phyloP scores from a whole-genome alignment of 331 rosid genomes.

The Pyrus hybrid region DNA sequence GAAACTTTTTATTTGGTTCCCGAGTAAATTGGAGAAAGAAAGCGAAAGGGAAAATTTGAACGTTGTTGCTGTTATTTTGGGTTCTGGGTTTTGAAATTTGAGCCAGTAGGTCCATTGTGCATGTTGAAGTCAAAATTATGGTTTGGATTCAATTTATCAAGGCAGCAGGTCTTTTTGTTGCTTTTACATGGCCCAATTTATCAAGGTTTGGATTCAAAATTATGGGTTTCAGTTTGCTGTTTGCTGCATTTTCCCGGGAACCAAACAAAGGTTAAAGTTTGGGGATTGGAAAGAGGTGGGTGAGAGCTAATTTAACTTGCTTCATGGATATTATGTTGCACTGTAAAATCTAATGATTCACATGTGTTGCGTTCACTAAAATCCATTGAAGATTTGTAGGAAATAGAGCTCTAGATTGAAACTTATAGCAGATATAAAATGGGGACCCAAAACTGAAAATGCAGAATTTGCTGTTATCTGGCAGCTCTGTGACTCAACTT shows the following conservation, averaged over 20 bases:
- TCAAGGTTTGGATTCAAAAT: constrained; percentile 2
- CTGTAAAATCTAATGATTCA: neutral
- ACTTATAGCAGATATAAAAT: too few relatives aligned
- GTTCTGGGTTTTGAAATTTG: constrained; percentile 7
- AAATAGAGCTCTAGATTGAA: too few relatives aligned
- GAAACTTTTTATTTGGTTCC: constrained; percentile 16
- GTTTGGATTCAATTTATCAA: too few relatives aligned
- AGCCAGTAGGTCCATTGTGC: neutral
- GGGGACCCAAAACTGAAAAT: too few relatives aligned
- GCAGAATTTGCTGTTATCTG: too few relatives aligned
- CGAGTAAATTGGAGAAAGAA: constrained; percentile 10
- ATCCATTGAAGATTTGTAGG: too few relatives aligned
- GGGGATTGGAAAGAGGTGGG: constrained; percentile 19
- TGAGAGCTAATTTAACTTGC: constrained; percentile 10
- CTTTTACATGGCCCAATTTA: constrained; percentile 12
- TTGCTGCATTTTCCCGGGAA: neutral
- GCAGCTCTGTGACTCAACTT: too few relatives aligned
- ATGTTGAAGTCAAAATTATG: constrained; percentile 6
- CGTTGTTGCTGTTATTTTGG: constrained; percentile 14
- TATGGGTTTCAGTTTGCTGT: constrained; percentile 8
- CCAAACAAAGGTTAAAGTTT: neutral
- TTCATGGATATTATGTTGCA: neutral
- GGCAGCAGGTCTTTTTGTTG: constrained; percentile 6
- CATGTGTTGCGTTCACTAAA: neutral
- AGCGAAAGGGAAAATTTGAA: constrained; percentile 18